These are phyloP conservation scores for Diplotaxis tenuifolia DNA, from an alignment of 345 rosid species.

Conservation along the genomic window DNA sequence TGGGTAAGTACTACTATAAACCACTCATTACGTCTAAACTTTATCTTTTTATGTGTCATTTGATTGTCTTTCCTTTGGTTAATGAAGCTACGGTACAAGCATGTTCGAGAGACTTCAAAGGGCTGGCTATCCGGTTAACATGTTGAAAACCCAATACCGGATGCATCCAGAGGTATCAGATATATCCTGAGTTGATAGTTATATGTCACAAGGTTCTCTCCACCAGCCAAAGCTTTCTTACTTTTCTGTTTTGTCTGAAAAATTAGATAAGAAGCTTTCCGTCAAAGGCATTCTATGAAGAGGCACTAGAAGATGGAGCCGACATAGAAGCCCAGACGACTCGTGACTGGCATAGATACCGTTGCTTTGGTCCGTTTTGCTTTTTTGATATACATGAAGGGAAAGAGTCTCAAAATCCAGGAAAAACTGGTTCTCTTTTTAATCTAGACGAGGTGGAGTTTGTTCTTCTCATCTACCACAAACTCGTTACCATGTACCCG, in stretches of 20 bases:
- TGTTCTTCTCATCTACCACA: slow-evolving; percentile 74
- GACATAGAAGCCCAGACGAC: slow-evolving; percentile 61
- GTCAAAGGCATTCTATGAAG: slow-evolving; percentile 75
- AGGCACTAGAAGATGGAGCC: slow-evolving; percentile 78
- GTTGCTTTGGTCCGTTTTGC: slow-evolving; percentile 90
- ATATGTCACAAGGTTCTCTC: too few relatives aligned
- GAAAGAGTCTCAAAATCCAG: slow-evolving; percentile 78
- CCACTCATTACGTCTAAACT: neutral
- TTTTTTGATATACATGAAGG: slow-evolving; percentile 87
- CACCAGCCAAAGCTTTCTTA: neutral
- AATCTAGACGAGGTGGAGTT: slow-evolving; percentile 84
- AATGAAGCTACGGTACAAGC: slow-evolving; percentile 80
- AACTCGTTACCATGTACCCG: slow-evolving; percentile 65
- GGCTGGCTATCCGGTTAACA: slow-evolving; percentile 90
- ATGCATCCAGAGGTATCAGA: slow-evolving; percentile 97
- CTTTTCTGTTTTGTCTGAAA: neutral
- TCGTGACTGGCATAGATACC: slow-evolving; percentile 77
- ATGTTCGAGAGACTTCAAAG: slow-evolving; percentile 89
- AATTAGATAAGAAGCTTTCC: slow-evolving; percentile 88
- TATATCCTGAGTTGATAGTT: too few relatives aligned
- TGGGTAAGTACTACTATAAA: slow-evolving; percentile 78
- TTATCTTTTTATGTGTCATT: slow-evolving; percentile 6
- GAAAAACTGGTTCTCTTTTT: slow-evolving; percentile 82
- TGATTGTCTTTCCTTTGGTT: neutral
- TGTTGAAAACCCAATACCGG: slow-evolving; percentile 90